A percentile compares a stretch with the other conserved stretches of the same genome.
Evolutionary conservation across 305 asterid genomes (phyloP).

Genomic region (Fraxinus nigra): DNA sequence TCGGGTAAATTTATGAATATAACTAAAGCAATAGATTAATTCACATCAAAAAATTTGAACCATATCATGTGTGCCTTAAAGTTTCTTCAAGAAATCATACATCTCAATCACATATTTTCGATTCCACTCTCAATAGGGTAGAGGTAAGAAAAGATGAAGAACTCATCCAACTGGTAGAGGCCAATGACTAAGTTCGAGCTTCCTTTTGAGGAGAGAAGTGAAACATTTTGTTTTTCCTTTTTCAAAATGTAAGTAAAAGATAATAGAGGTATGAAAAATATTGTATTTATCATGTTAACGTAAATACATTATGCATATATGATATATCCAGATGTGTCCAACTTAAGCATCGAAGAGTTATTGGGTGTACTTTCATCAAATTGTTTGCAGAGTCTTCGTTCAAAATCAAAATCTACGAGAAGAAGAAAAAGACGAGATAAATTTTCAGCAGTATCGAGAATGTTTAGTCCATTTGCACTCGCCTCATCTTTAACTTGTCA

Average conservation of each 20-base stretch:
- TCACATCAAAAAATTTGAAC: neutral
- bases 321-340: neutral
- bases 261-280: neutral
- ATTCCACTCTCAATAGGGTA: neutral
- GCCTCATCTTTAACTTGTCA: neutral
- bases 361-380: neutral
- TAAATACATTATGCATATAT: neutral
- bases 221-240: neutral
- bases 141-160: neutral
- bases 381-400: neutral
- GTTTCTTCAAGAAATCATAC: neutral
- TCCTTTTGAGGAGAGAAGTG: neutral
- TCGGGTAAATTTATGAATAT: neutral
- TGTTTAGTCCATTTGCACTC: neutral
- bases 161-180: neutral
- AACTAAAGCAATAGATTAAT: neutral
- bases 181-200: neutral
- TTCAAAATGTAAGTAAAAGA: neutral
- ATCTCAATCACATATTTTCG: neutral
- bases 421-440: neutral
- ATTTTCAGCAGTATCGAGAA: neutral
- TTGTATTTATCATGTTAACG: neutral
- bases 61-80: neutral
- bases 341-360: neutral
- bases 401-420: neutral